Evolutionary conservation across 1,139 yeast species (phyloP), one percentile per base, ranked within the genome.

Genomic region (Magnusiomyces suaveolens): DNA sequence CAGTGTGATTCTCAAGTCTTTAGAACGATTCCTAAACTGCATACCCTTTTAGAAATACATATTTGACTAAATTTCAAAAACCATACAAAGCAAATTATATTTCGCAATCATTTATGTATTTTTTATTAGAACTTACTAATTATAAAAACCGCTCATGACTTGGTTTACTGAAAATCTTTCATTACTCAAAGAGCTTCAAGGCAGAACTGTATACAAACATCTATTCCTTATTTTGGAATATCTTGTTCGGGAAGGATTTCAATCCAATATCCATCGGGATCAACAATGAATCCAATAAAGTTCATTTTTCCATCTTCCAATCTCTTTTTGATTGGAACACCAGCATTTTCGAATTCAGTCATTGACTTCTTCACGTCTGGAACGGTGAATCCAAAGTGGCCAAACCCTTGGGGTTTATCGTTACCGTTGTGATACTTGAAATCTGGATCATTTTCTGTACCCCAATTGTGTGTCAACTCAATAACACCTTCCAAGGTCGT

Each of bases 381-480:
- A 57, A 83, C 80, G n/a, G 87, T 75, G 51, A 92, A 73, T 64
- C 95, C 87, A 57, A 87, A 77, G 71, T 90, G 96, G 41, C 95
- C 95, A 66, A 79, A 92, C 18, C 97, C 97, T 64, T 80, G 83
- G 20, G 84, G 82, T 46, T 81, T 77, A 23, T 82, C 83, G 69
- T 89, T 88, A 56, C 96, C 95, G 61, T 83, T 86, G 69, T 90
- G 95, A 71, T 92, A 92, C 41, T 78, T 79, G 72, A 88, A 87
- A 16, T 77, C 76, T 14, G 78, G 75, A 60, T 90, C 96, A 29
- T 73, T 66, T 67, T 92, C 98, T 20, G 97, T 87, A 32, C 97
- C 98, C 83, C 88, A 89, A 72, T 92, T 92, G 73, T 88, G 94
- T 50, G 97, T 90, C 66, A 92, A 76, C 71, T 92, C 98, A 53